phyloP scores from a whole-genome alignment of 495 filamentous ascomycete genomes.

The Talaromyces liani region DNA sequence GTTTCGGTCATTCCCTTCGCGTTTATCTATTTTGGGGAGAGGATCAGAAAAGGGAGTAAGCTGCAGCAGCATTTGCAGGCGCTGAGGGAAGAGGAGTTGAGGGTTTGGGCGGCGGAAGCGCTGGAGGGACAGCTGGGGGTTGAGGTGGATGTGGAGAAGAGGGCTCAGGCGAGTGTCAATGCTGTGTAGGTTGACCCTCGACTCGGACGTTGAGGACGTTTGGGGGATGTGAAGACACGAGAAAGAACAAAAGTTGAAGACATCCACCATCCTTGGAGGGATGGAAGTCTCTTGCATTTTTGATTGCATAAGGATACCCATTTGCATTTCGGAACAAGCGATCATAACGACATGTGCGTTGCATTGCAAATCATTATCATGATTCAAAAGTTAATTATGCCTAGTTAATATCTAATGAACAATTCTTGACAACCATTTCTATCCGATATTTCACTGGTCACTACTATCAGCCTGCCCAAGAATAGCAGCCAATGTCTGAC shows the following conservation, averaged over 20 bases:
- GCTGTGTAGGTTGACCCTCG: background rate
- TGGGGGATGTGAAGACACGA: background rate
- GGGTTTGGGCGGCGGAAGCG: background rate
- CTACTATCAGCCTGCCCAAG: background rate
- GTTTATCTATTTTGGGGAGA: slow-evolving; percentile 29
- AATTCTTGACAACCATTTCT: background rate
- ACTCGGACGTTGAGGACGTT: too few relatives aligned
- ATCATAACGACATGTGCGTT: background rate
- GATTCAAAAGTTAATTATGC: background rate
- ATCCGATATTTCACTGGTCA: background rate
- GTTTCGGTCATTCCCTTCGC: slow-evolving; percentile 29
- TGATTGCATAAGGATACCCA: background rate
- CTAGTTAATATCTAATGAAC: background rate
- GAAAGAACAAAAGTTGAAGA: background rate
- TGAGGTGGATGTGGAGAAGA: background rate
- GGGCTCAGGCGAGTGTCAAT: background rate
- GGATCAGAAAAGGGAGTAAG: slow-evolving; percentile 27
- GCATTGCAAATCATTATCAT: background rate
- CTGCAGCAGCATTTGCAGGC: slow-evolving; percentile 33
- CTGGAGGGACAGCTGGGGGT: background rate
- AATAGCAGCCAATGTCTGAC: slow-evolving; percentile 16
- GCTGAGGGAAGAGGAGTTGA: slow-evolving; percentile 20
- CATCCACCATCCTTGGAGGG: background rate
- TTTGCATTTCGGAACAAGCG: background rate
- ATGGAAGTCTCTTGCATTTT: background rate